Percentiles rank a stretch among this genome's conserved stretches.
phyloP scores from a whole-genome alignment of 2,329 filamentous ascomycete genomes.

The Sporothrix inflata region DNA sequence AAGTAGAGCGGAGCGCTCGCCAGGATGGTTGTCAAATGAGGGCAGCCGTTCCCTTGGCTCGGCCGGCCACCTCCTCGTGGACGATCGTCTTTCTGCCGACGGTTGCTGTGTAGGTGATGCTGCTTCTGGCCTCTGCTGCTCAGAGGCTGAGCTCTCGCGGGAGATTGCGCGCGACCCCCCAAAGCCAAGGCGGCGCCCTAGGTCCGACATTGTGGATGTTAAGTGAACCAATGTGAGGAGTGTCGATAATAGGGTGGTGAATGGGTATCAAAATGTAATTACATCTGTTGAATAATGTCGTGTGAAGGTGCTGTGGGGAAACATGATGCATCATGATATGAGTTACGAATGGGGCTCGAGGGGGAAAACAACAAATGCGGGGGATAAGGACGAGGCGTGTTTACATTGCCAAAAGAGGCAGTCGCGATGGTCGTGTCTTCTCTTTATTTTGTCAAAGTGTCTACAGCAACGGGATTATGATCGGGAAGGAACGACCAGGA shows the following conservation, averaged over 20 bases:
- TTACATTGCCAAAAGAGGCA: not conserved
- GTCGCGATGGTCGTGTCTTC: slow-evolving; percentile 6
- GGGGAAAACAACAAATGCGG: not conserved
- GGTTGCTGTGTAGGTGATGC: not conserved
- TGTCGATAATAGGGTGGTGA: not conserved
- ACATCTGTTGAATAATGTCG: not conserved
- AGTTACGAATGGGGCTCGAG: too few relatives aligned
- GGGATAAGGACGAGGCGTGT: not conserved
- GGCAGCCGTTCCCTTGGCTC: not conserved
- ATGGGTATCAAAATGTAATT: not conserved
- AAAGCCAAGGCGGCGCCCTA: not conserved
- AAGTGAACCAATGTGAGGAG: too few relatives aligned
- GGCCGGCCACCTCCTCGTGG: not conserved
- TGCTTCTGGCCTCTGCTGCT: not conserved
- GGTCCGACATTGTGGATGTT: not conserved
- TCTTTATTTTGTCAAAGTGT: not conserved
- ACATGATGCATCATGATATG: not conserved
- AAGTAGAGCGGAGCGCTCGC: not conserved
- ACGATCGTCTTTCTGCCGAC: not conserved
- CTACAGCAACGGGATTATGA: not conserved
- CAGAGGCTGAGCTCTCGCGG: not conserved
- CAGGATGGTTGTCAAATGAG: not conserved
- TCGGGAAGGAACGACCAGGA: not conserved
- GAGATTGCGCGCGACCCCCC: not conserved
- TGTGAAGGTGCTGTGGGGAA: not conserved